Base-by-base conservation (phyloP, 768 basidiomycete species). In the Rubroboletus satanas region DNA sequence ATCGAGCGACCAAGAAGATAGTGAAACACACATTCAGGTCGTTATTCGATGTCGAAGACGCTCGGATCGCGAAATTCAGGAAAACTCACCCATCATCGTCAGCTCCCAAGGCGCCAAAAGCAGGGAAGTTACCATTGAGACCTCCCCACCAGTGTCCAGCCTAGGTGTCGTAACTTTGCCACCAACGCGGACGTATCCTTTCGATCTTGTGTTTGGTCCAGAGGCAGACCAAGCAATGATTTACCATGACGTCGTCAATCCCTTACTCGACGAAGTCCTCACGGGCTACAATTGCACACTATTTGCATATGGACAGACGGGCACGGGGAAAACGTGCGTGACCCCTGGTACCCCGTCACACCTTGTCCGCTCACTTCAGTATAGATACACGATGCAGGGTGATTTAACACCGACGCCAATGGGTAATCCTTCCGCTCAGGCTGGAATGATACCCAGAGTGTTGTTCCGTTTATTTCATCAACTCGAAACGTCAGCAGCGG, bases 301-400 rank as follows among this genome's bases (percentile, higher is more conserved):
- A 21, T 98, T 98, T 72, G 95, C 95, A 5, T 99, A 99, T 67
- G 97, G 97, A 2, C 97, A 98, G 71, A 98, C 97, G 0, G 97
- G 97, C 1, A 98, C 97, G 0, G 97, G 97, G 21, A 99, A 99
- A 76, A 98, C 97, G 93, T 97, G 69, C 63, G 91, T 76, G 4
- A 15, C 35, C 33, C 48, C 28, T 9, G 12, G 42, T n/a, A 46
- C 48, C 31, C 44, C 28, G n/a, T 39, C 48, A 18, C 54, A 21
- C 45, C 17, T 45, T 49, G 1, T 39, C 9, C 29, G 8, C 56
- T 68, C 36, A 73, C 18, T n/a, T 32, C n/a, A 28, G 44, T 12
- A 37, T 62, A 90, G 87, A 42, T 89, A 94, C 66, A 99, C 97
- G 4, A 99, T 98, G 97, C 94, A 98, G 73, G 97, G 97, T 15